Evolutionary conservation across 2,329 filamentous ascomycete genomes (phyloP).

Genomic region (Sporothrix pseudoabietina): DNA sequence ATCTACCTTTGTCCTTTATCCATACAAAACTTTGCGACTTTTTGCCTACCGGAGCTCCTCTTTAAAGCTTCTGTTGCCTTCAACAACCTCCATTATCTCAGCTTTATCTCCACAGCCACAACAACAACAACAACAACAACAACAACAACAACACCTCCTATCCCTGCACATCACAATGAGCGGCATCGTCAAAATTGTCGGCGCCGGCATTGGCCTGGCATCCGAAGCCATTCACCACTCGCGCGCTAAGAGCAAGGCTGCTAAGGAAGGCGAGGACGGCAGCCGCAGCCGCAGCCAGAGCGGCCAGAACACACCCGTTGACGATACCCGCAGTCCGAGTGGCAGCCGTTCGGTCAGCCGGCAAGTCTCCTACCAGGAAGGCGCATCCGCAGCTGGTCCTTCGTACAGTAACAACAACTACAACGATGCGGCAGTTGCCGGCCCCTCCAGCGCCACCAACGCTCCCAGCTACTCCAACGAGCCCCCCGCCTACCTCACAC

Average conservation of each 20-base stretch:
- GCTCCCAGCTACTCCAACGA: neutral
- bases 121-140: neutral
- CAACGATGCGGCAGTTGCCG: neutral
- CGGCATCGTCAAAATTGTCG: slow-evolving; percentile 23
- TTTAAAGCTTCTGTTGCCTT: neutral
- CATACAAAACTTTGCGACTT: neutral
- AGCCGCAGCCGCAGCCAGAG: slow-evolving; percentile 18
- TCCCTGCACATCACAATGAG: neutral
- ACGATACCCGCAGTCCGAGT: neutral
- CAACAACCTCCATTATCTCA: neutral
- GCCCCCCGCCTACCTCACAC: slow-evolving; percentile 10
- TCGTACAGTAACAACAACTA: neutral
- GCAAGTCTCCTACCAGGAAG: neutral
- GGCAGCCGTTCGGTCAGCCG: slow-evolving; percentile 10
- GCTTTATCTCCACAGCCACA: neutral
- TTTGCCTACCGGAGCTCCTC: no score
- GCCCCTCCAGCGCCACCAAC: neutral
- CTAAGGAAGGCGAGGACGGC: neutral
- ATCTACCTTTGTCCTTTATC: neutral
- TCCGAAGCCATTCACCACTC: slow-evolving; percentile 36
- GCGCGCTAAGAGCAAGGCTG: slow-evolving; percentile 27
- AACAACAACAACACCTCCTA: neutral
- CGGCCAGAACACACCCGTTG: slow-evolving; percentile 9
- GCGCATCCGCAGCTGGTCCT: neutral
- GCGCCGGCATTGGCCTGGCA: slow-evolving; percentile 34